A percentile compares a stretch with the other conserved stretches of the same genome.
These are phyloP conservation scores for Nakataea oryzae DNA, from an alignment of 2,329 filamentous ascomycete species.

Conservation along the genomic window DNA sequence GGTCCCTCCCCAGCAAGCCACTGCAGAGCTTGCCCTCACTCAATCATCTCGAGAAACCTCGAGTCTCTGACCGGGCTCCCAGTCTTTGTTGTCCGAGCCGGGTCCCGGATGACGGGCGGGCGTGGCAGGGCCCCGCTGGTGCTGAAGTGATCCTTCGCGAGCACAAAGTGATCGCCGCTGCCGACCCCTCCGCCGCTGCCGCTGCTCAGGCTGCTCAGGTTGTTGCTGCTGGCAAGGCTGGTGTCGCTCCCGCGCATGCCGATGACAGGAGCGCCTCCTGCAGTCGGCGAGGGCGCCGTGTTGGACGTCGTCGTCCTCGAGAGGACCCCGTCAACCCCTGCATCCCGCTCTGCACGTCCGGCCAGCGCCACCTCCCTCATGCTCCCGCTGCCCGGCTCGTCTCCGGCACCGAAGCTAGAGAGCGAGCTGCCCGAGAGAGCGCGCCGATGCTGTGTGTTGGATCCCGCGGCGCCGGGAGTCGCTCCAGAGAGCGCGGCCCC, in stretches of 20 bases:
- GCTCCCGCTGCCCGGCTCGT: conserved; percentile 6
- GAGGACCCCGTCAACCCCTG: conserved; percentile 1
- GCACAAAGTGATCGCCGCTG: conserved; percentile 9
- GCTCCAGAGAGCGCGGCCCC: conserved; percentile 24
- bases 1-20: too few species aligned
- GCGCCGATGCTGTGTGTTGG: conserved; percentile 9
- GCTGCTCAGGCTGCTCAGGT: conserved; percentile 1
- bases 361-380: conserved; percentile 23
- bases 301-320: not conserved
- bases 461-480: conserved; percentile 22
- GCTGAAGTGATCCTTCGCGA: conserved; percentile 12
- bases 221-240: conserved; percentile 5
- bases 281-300: not conserved
- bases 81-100: conserved; percentile 12
- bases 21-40: conserved; percentile 2
- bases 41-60: conserved; percentile 39
- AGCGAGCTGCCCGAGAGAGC: not conserved
- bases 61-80: conserved; percentile 35
- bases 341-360: conserved; percentile 5
- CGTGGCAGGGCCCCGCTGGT: conserved; percentile 4
- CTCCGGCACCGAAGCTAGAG: not conserved
- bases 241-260: not conserved
- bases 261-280: too few species aligned
- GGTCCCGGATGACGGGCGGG: conserved; percentile 13
- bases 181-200: not conserved